Evolutionary conservation across 225 moss, liverwort and hornwort species (phyloP).

Genomic region (Pseudoscleropodium purum): DNA sequence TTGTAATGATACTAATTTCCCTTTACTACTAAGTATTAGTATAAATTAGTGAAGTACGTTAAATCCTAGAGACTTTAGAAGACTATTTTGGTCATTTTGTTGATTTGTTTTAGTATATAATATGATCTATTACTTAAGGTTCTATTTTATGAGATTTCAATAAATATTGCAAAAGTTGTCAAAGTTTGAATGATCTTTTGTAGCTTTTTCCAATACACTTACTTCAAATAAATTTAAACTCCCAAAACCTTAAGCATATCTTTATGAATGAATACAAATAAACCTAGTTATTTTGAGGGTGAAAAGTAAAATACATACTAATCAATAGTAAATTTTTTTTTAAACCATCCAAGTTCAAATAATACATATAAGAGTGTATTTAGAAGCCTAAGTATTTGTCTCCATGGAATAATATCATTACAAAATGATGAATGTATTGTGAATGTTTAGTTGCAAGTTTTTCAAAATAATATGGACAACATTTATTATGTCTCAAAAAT

Average conservation of each 20-base stretch:
- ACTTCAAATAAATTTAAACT: neutral
- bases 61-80: neutral
- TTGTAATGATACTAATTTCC: neutral
- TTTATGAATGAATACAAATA: neutral
- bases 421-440: neutral
- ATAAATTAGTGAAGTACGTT: neutral
- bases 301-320: neutral
- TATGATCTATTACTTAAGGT: fast-evolving
- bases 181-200: too few species aligned
- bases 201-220: neutral
- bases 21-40: neutral
- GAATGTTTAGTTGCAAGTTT: neutral
- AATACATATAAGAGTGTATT: neutral
- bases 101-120: neutral
- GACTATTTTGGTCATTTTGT: neutral
- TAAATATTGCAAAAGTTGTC: neutral
- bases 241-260: neutral
- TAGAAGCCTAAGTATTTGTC: neutral
- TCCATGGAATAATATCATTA: neutral
- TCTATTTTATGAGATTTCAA: neutral
- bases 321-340: neutral
- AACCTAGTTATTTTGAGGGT: fast-evolving
- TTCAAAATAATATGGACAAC: neutral
- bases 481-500: neutral
- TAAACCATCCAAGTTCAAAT: fast-evolving